Percentiles rank a stretch among this genome's conserved stretches.
phyloP scores from a whole-genome alignment of 208 protist genomes.

The Strigomonas galati region DNA sequence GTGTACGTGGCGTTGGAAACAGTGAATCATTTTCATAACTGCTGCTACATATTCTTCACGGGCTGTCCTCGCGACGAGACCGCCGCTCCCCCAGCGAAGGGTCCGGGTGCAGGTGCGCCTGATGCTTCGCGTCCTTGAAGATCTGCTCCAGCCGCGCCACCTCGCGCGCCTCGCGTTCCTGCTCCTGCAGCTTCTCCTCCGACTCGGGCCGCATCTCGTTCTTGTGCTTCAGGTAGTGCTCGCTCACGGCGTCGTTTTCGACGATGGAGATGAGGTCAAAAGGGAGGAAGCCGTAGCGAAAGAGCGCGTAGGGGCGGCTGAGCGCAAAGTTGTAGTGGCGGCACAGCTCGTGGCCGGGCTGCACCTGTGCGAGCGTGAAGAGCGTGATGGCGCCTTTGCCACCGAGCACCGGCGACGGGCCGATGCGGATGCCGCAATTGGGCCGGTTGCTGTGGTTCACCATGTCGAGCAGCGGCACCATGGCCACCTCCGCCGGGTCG shows the following conservation, averaged over 20 bases:
- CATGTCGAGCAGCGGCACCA: constrained; percentile 80
- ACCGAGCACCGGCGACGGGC: constrained; percentile 42
- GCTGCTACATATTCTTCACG: too few relatives aligned
- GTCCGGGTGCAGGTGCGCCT: too few relatives aligned
- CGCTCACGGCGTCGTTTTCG: constrained; percentile 74
- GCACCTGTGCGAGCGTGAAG: constrained; percentile 59
- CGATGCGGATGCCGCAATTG: constrained; percentile 70
- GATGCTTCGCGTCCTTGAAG: constrained; percentile 48
- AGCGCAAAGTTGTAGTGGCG: constrained; percentile 92
- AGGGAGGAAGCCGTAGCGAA: constrained; percentile 89
- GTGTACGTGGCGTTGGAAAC: too few relatives aligned
- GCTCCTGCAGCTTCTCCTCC: constrained; percentile 41
- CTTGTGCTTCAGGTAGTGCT: constrained; percentile 60
- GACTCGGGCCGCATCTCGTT: constrained; percentile 55
- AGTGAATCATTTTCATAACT: too few relatives aligned
- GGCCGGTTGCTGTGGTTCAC: constrained; percentile 89
- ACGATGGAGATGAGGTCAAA: constrained; percentile 90
- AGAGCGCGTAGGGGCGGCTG: constrained; percentile 70
- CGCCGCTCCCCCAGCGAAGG: background rate
- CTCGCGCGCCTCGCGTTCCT: constrained; percentile 34
- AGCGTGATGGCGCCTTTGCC: constrained; percentile 72
- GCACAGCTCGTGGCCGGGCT: constrained; percentile 80
- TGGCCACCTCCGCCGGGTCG: constrained; percentile 49
- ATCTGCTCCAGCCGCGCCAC: constrained; percentile 62
- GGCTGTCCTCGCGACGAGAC: background rate